These are phyloP conservation scores for Macrophomina pseudophaseolina DNA, from an alignment of 2,329 filamentous ascomycete species.

Conservation along the genomic window DNA sequence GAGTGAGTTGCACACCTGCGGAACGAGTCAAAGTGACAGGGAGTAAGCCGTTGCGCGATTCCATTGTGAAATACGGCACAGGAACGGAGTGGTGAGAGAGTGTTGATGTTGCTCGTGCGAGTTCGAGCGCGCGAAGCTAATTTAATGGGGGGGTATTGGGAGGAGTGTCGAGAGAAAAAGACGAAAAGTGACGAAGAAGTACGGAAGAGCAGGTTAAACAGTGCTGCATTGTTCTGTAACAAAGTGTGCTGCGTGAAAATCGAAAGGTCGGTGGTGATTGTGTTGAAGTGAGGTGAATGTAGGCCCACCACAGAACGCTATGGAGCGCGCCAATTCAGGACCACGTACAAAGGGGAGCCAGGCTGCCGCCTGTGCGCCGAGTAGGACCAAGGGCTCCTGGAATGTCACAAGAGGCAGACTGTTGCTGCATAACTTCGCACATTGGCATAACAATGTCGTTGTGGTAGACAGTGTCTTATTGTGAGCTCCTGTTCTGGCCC, in stretches of 20 bases:
- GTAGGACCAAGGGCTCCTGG: too few relatives aligned
- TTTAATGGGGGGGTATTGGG: background rate
- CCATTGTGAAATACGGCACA: background rate
- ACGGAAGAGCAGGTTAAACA: background rate
- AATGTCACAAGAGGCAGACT: background rate
- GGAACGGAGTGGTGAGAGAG: background rate
- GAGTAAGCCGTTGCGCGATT: conserved; percentile 3
- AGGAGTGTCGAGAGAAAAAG: background rate
- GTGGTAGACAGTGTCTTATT: background rate
- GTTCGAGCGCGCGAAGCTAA: background rate
- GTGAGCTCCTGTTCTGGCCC: background rate
- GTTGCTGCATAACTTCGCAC: background rate
- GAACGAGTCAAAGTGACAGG: background rate
- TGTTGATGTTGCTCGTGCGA: background rate
- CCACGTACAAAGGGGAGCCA: too few relatives aligned
- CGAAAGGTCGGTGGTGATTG: background rate
- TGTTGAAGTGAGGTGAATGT: background rate
- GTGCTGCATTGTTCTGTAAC: background rate
- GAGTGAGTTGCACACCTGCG: background rate
- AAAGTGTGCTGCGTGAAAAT: background rate
- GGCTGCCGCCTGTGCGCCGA: too few relatives aligned
- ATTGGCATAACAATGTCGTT: background rate
- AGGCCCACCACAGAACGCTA: background rate
- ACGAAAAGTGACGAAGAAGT: background rate
- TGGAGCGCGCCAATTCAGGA: background rate